phyloP scores from a whole-genome alignment of 2,329 filamentous ascomycete species.

The Apiospora kogelbergensis region DNA sequence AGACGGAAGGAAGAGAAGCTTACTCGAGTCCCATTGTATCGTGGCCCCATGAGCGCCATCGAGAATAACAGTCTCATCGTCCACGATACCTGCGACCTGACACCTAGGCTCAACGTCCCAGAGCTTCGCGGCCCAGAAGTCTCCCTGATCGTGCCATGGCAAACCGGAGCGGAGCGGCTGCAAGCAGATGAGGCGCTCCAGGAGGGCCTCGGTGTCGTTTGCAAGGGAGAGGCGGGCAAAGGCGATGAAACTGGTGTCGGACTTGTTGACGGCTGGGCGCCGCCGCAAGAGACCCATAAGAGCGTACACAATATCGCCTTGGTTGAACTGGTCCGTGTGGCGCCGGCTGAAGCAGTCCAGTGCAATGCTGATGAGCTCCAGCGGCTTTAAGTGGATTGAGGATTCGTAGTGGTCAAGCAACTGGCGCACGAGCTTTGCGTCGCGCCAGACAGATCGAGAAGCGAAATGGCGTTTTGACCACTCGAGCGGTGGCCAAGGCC shows the following conservation, averaged over 20 bases:
- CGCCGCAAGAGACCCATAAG: slow-evolving; percentile 45
- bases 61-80: slow-evolving; percentile 43
- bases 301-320: slow-evolving; percentile 43
- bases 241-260: slow-evolving; percentile 44
- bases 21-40: slow-evolving; percentile 39
- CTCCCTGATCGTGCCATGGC: slow-evolving; percentile 40
- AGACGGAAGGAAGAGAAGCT: not conserved
- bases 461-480: slow-evolving; percentile 40
- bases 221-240: slow-evolving; percentile 46
- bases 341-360: slow-evolving; percentile 38
- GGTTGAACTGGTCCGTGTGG: slow-evolving; percentile 34
- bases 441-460: slow-evolving; percentile 36
- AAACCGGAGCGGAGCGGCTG: slow-evolving; percentile 31
- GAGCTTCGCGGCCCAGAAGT: slow-evolving; percentile 40
- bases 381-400: slow-evolving; percentile 36
- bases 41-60: slow-evolving; percentile 32
- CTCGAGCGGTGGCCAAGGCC: not conserved
- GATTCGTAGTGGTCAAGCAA: slow-evolving; percentile 47
- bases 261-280: slow-evolving; percentile 36
- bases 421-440: slow-evolving; percentile 37
- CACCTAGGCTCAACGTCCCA: slow-evolving; percentile 44
- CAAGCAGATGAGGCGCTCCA: slow-evolving; percentile 45
- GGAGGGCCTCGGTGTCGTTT: slow-evolving; percentile 43
- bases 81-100: slow-evolving; percentile 39
- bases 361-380: slow-evolving; percentile 37